Conservation (phyloP, 352 stramenopile genomes). For the Phytophthora tentaculata region DNA sequence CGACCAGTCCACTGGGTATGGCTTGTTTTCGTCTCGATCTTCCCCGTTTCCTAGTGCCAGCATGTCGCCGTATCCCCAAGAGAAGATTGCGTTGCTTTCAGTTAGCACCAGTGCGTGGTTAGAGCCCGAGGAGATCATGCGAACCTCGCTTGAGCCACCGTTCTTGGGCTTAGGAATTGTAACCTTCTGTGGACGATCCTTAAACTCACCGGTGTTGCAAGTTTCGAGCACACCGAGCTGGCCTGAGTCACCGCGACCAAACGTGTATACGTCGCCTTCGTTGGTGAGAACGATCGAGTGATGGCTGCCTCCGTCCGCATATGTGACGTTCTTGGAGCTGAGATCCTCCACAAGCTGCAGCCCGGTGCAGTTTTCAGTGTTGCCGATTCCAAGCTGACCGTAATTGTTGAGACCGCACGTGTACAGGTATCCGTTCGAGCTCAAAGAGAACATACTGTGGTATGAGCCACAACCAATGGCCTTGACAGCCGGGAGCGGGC, state of each 20-base stretch:
- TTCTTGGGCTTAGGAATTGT: constrained; percentile 42
- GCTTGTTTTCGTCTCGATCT: constrained; percentile 82
- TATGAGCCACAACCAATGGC: constrained; percentile 90
- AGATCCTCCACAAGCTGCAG: constrained; percentile 82
- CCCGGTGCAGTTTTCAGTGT: constrained; percentile 72
- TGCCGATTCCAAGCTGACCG: constrained; percentile 95
- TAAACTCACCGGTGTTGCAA: constrained; percentile 79
- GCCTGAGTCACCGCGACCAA: constrained; percentile 94
- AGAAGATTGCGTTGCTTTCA: constrained; percentile 77
- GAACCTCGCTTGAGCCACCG: constrained; percentile 37
- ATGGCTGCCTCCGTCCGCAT: constrained; percentile 92
- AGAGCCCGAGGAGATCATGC: constrained; percentile 72
- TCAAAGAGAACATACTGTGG: constrained; percentile 81
- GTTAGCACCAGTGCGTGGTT: constrained; percentile 91
- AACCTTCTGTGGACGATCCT: constrained; percentile 82
- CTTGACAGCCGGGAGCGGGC: constrained; percentile 67
- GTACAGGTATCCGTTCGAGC: constrained; percentile 87
- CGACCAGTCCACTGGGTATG: constrained; percentile 65
- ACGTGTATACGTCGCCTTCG: constrained; percentile 90
- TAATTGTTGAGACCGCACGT: constrained; percentile 96
- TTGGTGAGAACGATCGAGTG: constrained; percentile 93
- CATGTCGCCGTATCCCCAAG: constrained; percentile 95
- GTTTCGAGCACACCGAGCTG: constrained; percentile 90
- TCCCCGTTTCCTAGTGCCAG: constrained; percentile 87
- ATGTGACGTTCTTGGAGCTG: constrained; percentile 61